phyloP scores from a whole-genome alignment of 208 protist genomes.

The Leishmania tarentolae region DNA sequence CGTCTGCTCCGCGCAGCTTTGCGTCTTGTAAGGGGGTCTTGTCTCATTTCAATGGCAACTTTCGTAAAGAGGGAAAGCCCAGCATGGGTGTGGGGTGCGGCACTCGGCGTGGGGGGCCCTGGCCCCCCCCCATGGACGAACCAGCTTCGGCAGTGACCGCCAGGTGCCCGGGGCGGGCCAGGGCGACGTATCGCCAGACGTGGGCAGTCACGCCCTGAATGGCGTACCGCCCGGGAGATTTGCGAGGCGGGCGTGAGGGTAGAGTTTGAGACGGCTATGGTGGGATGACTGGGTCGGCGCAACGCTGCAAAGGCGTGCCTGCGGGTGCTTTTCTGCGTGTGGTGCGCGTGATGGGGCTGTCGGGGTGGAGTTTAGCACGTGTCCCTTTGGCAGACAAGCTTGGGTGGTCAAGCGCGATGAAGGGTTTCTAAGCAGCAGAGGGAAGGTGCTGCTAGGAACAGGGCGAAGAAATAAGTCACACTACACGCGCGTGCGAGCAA shows the following conservation, averaged over 20 bases:
- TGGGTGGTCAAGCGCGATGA: neutral
- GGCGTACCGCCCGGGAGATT: neutral
- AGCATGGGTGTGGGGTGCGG: neutral
- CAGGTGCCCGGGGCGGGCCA: too few relatives aligned
- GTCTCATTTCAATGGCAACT: neutral
- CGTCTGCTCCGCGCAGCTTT: neutral
- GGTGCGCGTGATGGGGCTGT: too few relatives aligned
- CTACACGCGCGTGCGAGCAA: neutral
- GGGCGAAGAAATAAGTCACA: neutral
- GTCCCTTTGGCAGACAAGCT: neutral
- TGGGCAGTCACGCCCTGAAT: neutral
- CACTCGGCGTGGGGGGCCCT: too few relatives aligned
- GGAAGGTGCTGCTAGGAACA: neutral
- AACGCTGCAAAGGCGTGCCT: neutral
- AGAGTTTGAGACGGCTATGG: too few relatives aligned
- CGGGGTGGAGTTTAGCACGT: neutral
- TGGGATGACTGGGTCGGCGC: neutral
- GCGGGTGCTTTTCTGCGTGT: neutral
- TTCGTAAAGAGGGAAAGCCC: neutral
- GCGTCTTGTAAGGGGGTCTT: neutral
- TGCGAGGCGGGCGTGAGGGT: neutral
- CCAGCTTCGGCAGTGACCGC: too few relatives aligned
- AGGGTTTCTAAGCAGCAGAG: neutral
- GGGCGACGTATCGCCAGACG: neutral
- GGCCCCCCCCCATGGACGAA: too few relatives aligned